A percentile compares a stretch with the other conserved stretches of the same genome.
These are phyloP conservation scores for Saraca asoca DNA, from an alignment of 331 rosid genomes.

Conservation along the genomic window DNA sequence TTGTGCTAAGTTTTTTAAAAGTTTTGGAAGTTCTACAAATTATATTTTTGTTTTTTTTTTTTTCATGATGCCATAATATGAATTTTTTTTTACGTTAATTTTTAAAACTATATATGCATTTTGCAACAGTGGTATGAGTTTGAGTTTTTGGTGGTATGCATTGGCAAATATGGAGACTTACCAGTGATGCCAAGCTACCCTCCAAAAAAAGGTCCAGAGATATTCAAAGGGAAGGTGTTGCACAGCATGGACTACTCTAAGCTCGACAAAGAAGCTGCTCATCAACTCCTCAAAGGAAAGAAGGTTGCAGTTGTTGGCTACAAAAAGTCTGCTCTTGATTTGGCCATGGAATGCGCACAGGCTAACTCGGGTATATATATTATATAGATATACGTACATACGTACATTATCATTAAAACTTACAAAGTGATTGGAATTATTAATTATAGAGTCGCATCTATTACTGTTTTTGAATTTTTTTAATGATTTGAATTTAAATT, in stretches of 20 bases:
- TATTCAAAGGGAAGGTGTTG: constrained; percentile 54
- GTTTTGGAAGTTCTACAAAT: not conserved
- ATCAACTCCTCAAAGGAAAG: constrained; percentile 44
- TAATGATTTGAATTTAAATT: no score
- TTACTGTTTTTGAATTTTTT: no score
- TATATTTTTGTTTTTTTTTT: not conserved
- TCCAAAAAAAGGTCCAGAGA: constrained; percentile 44
- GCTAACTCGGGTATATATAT: constrained; percentile 52
- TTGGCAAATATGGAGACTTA: constrained; percentile 63
- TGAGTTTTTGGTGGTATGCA: constrained; percentile 61
- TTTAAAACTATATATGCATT: not conserved
- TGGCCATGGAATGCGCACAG: constrained; percentile 57
- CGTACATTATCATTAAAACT: no score
- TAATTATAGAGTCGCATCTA: no score
- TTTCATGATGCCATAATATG: no score
- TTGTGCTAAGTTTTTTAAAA: no score
- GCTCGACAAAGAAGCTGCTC: constrained; percentile 47
- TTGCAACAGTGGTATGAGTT: constrained; percentile 54
- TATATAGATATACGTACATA: no score
- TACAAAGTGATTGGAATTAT: no score
- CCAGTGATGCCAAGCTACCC: constrained; percentile 49
- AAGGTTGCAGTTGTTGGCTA: constrained; percentile 57
- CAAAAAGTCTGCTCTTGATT: constrained; percentile 60
- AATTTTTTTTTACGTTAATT: no score
- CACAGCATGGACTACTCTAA: constrained; percentile 57